Evolutionary conservation across 371 early-diverging fungal species (phyloP).

Genomic region (Dichotomocladium elegans): DNA sequence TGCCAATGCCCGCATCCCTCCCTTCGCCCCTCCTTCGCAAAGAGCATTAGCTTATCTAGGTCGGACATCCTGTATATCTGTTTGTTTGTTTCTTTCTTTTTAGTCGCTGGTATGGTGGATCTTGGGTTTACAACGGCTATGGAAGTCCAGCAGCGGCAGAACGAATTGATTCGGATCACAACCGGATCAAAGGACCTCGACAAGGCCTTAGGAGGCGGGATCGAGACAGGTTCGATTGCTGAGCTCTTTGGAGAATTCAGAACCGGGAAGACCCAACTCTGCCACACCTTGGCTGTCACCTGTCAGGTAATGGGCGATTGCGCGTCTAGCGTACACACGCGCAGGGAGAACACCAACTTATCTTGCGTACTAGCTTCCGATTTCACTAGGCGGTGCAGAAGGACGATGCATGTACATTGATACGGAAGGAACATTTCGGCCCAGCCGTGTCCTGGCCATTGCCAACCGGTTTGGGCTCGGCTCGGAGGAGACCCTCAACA

Average conservation of each 20-base stretch:
- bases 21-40: too few relatives aligned
- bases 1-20: too few relatives aligned
- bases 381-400: conserved; percentile 88
- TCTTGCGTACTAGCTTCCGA: conserved; percentile 65
- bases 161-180: conserved; percentile 85
- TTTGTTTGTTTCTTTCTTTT: too few relatives aligned
- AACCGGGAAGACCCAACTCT: conserved; percentile 99
- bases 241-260: conserved; percentile 99
- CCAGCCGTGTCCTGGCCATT: conserved; percentile 86
- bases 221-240: conserved; percentile 98
- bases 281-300: conserved; percentile 97
- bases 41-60: background rate
- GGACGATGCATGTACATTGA: conserved; percentile 99
- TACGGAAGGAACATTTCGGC: conserved; percentile 99
- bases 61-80: too few relatives aligned
- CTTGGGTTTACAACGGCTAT: conserved; percentile 98
- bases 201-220: conserved; percentile 92
- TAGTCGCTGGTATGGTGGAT: conserved; percentile 89
- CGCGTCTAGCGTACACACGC: too few relatives aligned
- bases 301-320: conserved; percentile 70
- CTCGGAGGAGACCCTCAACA: conserved; percentile 88
- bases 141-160: conserved; percentile 86
- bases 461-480: conserved; percentile 89
- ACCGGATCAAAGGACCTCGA: conserved; percentile 97
- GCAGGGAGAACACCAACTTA: too few relatives aligned